A percentile compares a stretch with the other conserved stretches of the same genome.
These are phyloP conservation scores for Pezicula carpinea DNA, from an alignment of 2,329 filamentous ascomycete species.

Conservation along the genomic window DNA sequence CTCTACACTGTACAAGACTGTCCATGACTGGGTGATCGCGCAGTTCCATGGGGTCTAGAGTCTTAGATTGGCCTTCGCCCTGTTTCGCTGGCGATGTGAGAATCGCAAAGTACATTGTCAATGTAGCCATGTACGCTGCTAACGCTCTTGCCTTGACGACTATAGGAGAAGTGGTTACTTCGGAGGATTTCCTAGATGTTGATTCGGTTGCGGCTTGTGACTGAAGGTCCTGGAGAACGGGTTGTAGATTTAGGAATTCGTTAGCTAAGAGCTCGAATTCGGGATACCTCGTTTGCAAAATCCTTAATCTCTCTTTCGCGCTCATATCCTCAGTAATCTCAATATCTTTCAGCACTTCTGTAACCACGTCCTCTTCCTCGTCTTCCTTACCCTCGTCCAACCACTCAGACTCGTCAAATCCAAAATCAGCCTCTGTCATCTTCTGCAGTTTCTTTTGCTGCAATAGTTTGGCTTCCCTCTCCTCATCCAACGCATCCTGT, in stretches of 20 bases:
- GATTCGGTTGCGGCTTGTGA: slow-evolving; percentile 45
- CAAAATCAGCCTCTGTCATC: slow-evolving; percentile 89
- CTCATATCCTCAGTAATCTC: slow-evolving; percentile 78
- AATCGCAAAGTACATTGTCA: slow-evolving; percentile 93
- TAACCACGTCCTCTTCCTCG: slow-evolving; percentile 58
- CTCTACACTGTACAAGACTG: slow-evolving; percentile 71
- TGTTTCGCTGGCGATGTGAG: slow-evolving; percentile 75
- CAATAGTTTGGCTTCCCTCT: slow-evolving; percentile 79
- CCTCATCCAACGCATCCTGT: slow-evolving; percentile 78
- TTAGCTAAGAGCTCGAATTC: slow-evolving; percentile 84
- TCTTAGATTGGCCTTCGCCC: slow-evolving; percentile 45
- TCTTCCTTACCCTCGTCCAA: slow-evolving; percentile 49
- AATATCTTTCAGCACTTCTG: slow-evolving; percentile 78
- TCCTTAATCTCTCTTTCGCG: slow-evolving; percentile 66
- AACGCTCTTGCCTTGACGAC: slow-evolving; percentile 74
- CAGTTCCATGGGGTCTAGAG: slow-evolving; percentile 72
- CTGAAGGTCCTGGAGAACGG: slow-evolving; percentile 54
- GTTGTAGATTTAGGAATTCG: slow-evolving; percentile 51
- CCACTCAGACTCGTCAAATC: slow-evolving; percentile 90
- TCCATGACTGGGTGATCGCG: slow-evolving; percentile 91
- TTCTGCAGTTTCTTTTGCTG: slow-evolving; percentile 87
- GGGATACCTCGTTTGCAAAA: slow-evolving; percentile 79
- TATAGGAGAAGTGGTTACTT: background rate
- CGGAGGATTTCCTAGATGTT: background rate
- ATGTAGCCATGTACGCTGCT: slow-evolving; percentile 77